These are phyloP conservation scores for Ceratocystis eucalypticola DNA, from an alignment of 2,329 filamentous ascomycete species.

Conservation along the genomic window DNA sequence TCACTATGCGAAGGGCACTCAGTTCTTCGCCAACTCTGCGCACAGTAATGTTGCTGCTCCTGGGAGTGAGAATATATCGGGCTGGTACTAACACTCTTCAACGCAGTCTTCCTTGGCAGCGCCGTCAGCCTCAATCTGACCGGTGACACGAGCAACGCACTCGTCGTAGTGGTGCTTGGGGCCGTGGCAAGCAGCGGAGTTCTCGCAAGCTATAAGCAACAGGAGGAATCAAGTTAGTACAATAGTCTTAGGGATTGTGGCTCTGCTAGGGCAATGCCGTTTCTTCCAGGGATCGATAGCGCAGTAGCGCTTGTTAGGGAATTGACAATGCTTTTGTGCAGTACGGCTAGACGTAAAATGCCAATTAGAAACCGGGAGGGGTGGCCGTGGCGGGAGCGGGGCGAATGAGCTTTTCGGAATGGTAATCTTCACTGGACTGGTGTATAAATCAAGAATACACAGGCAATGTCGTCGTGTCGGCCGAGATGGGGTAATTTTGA, in stretches of 20 bases:
- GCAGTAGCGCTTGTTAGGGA: not conserved
- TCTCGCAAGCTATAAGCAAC: slow-evolving; percentile 79
- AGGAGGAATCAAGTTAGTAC: slow-evolving; percentile 15
- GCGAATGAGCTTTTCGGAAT: not conserved
- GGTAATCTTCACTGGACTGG: not conserved
- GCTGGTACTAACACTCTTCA: slow-evolving; percentile 76
- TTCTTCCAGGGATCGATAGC: too few species aligned
- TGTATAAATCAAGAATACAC: not conserved
- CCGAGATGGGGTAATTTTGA: not conserved
- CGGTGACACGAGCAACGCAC: slow-evolving; percentile 86
- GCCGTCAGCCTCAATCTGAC: slow-evolving; percentile 50
- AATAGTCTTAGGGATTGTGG: not conserved
- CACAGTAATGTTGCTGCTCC: not conserved
- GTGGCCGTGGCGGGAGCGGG: not conserved
- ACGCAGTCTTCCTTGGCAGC: slow-evolving; percentile 85
- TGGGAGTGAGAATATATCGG: not conserved
- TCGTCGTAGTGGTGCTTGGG: slow-evolving; percentile 97
- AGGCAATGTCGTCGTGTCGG: not conserved
- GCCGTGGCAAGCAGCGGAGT: slow-evolving; percentile 70
- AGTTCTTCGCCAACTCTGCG: not conserved
- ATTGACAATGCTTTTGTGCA: not conserved
- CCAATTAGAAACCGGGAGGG: not conserved
- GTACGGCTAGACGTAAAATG: not conserved
- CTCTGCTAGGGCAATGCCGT: too few species aligned
- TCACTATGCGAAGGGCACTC: not conserved